A percentile compares a stretch with the other conserved stretches of the same genome.
These are phyloP conservation scores for Phytopythium chamaehyphon DNA, from an alignment of 352 stramenopile genomes.

Conservation along the genomic window DNA sequence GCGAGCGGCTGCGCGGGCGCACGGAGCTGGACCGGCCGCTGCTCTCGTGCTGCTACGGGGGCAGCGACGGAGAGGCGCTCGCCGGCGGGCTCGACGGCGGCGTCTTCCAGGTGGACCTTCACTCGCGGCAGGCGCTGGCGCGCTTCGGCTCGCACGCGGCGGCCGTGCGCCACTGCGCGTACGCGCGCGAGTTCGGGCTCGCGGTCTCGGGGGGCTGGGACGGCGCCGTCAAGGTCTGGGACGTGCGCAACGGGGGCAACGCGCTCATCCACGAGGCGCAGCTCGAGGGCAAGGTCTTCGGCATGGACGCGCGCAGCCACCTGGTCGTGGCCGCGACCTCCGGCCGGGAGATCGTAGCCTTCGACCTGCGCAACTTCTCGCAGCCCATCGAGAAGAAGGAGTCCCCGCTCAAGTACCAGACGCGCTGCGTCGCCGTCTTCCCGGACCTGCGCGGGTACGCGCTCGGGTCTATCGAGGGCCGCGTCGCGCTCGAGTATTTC, in stretches of 20 bases:
- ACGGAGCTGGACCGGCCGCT: slow-evolving; percentile 72
- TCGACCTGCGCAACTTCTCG: slow-evolving; percentile 79
- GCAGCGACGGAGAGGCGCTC: slow-evolving; percentile 62
- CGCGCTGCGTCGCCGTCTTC: slow-evolving; percentile 83
- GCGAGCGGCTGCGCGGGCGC: slow-evolving; percentile 37
- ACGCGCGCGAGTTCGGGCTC: slow-evolving; percentile 50
- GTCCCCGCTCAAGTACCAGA: slow-evolving; percentile 90
- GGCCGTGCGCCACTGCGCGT: slow-evolving; percentile 53
- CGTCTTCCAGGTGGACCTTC: slow-evolving; percentile 54
- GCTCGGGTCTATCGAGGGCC: slow-evolving; percentile 94
- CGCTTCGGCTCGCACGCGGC: slow-evolving; percentile 41
- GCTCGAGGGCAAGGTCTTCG: slow-evolving; percentile 61
- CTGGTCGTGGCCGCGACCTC: slow-evolving; percentile 58
- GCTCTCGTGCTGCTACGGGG: slow-evolving; percentile 62
- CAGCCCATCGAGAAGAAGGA: slow-evolving; percentile 63
- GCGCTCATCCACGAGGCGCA: slow-evolving; percentile 39
- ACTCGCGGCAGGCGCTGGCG: slow-evolving; percentile 23
- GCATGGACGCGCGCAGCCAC: slow-evolving; percentile 55
- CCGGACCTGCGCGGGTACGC: slow-evolving; percentile 80
- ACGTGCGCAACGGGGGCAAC: slow-evolving; percentile 55
- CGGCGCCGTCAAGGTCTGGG: slow-evolving; percentile 54
- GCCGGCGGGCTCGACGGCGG: slow-evolving; percentile 66
- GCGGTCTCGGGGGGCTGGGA: slow-evolving; percentile 69
- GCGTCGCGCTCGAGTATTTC: slow-evolving; percentile 96
- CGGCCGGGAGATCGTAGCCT: slow-evolving; percentile 53